Conservation (phyloP, 305 asterid genomes). For the Salvia sclarea region DNA sequence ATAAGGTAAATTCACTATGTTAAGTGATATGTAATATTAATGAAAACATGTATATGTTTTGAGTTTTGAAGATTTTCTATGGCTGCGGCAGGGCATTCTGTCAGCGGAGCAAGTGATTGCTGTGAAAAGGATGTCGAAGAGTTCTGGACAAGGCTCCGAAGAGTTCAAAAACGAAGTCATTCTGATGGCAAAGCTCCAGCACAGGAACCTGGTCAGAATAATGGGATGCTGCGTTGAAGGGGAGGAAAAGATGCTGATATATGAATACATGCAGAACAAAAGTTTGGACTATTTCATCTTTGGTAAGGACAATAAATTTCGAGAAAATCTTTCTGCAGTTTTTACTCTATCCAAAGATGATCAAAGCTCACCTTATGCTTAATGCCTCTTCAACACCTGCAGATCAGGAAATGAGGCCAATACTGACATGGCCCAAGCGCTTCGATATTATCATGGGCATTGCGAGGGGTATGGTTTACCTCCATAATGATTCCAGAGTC, state of each 20-base stretch:
- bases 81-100: slow-evolving; percentile 2
- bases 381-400: neutral
- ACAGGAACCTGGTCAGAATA: slow-evolving; percentile 14
- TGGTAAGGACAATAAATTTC: neutral
- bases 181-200: slow-evolving; percentile 18
- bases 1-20: neutral
- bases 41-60: neutral
- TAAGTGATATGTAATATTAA: neutral
- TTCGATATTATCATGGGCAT: slow-evolving; percentile 26
- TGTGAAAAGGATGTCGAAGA: slow-evolving; percentile 22
- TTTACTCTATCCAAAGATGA: neutral
- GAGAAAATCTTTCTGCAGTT: neutral
- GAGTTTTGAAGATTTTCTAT: neutral
- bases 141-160: slow-evolving; percentile 16
- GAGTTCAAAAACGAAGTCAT: slow-evolving; percentile 22
- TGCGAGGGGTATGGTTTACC: slow-evolving; percentile 24
- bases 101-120: neutral
- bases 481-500: slow-evolving; percentile 29
- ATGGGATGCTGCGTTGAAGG: slow-evolving; percentile 19
- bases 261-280: slow-evolving; percentile 27
- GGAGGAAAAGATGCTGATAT: slow-evolving; percentile 18
- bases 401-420: slow-evolving; percentile 2
- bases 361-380: neutral
- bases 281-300: slow-evolving; percentile 30
- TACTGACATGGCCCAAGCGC: slow-evolving; percentile 27